phyloP scores from a whole-genome alignment of 768 basidiomycete species.

The Pholiota conissans region DNA sequence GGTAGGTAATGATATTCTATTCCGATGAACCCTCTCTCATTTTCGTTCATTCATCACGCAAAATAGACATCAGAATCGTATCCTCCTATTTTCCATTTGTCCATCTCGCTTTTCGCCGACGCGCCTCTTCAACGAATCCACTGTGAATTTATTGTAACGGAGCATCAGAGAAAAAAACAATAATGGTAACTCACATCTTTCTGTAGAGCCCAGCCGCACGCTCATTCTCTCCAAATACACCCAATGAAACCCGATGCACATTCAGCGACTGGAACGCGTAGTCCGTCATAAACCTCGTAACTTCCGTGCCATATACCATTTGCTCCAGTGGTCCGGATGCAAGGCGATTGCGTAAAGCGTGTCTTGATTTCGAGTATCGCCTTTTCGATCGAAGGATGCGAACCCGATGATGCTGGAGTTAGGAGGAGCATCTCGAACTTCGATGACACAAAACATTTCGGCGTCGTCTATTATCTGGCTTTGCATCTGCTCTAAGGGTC shows the following conservation, averaged over 20 bases:
- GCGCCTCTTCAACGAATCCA: slow-evolving; percentile 28
- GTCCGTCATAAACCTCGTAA: slow-evolving; percentile 14
- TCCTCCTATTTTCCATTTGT: slow-evolving; percentile 26
- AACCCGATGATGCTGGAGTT: slow-evolving; percentile 13
- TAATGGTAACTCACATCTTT: slow-evolving; percentile 11
- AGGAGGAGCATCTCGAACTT: no score
- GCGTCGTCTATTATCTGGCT: slow-evolving; percentile 12
- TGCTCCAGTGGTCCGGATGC: slow-evolving; percentile 12
- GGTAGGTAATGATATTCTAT: no score
- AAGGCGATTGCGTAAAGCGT: slow-evolving; percentile 17
- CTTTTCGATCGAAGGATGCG: slow-evolving; percentile 6
- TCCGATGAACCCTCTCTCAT: background rate
- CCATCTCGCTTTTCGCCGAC: slow-evolving; percentile 23
- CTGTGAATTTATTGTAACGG: slow-evolving; percentile 10
- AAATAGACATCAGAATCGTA: slow-evolving; percentile 23
- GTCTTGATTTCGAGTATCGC: slow-evolving; percentile 17
- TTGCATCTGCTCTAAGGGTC: background rate
- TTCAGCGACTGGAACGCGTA: slow-evolving; percentile 16
- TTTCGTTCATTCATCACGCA: slow-evolving; percentile 26
- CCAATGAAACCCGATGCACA: slow-evolving; percentile 20
- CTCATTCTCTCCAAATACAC: slow-evolving; percentile 19
- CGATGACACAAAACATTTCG: slow-evolving; percentile 13
- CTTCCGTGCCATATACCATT: slow-evolving; percentile 17
- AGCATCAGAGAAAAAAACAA: no score
- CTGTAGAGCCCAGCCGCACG: slow-evolving; percentile 15